A percentile compares a stretch with the other conserved stretches of the same genome.
Evolutionary conservation across 345 rosid species (phyloP).

Genomic region (Toxicodendron radicans): DNA sequence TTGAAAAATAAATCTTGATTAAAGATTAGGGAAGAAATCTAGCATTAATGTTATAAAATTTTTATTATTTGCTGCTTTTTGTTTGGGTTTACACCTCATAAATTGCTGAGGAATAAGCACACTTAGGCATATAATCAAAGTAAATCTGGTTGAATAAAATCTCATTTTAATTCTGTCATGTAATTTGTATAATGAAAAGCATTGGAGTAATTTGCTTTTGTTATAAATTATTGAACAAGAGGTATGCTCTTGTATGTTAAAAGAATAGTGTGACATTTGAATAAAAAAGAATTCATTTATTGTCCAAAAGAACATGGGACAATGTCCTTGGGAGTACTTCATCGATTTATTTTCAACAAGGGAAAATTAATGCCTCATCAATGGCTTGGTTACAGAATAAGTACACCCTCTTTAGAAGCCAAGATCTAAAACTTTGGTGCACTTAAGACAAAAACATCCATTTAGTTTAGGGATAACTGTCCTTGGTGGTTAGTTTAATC

Average conservation of each 20-base stretch:
- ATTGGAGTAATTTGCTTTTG: background rate
- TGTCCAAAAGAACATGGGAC: background rate
- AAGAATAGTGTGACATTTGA: background rate
- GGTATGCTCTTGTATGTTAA: background rate
- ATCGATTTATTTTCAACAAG: no score
- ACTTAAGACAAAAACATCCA: no score
- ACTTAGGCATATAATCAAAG: background rate
- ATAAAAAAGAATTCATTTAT: no score
- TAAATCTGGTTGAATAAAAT: background rate
- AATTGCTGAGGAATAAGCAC: background rate
- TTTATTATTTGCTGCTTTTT: no score
- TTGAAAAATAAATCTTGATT: background rate
- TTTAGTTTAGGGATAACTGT: background rate
- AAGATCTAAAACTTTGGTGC: background rate
- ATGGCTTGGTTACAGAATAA: background rate
- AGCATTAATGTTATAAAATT: background rate
- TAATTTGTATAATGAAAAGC: background rate
- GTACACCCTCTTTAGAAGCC: background rate
- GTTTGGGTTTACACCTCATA: background rate
- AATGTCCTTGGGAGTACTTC: background rate
- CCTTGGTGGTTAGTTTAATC: background rate
- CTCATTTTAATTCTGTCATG: background rate
- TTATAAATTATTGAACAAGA: background rate
- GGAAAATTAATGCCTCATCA: background rate
- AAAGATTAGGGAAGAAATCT: background rate